phyloP scores from a whole-genome alignment of 2,329 filamentous ascomycete genomes.

The Zalaria sp. region DNA sequence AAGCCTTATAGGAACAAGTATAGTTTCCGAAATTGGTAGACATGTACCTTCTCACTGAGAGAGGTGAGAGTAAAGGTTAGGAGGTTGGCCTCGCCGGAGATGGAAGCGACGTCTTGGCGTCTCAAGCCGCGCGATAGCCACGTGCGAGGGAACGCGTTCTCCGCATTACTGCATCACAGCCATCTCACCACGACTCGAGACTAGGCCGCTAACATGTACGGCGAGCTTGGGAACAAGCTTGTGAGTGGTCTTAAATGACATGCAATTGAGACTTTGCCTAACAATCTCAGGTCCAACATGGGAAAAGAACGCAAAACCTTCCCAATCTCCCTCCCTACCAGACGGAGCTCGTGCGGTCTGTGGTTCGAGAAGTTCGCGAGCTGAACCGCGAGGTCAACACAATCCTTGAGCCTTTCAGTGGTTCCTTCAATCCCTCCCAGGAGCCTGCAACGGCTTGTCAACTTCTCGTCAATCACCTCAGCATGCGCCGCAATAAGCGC shows the following conservation, averaged over 20 bases:
- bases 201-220: conserved; percentile 55
- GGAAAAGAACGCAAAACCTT: conserved; percentile 84
- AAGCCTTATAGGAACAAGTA: too few species aligned
- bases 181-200: too few species aligned
- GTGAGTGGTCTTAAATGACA: conserved; percentile 31
- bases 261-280: conserved; percentile 4
- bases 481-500: conserved; percentile 91
- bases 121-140: too few species aligned
- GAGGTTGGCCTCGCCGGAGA: too few species aligned
- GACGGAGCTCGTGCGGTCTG: conserved; percentile 74
- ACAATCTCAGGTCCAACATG: conserved; percentile 64
- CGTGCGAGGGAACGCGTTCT: too few species aligned
- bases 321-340: conserved; percentile 81
- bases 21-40: too few species aligned
- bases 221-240: conserved; percentile 74
- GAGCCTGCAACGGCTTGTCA: conserved; percentile 78
- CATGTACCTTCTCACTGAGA: too few species aligned
- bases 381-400: conserved; percentile 72
- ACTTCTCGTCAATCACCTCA: conserved; percentile 82
- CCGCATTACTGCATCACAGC: too few species aligned
- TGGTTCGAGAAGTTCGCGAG: conserved; percentile 84
- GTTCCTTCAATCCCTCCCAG: conserved; percentile 68
- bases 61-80: too few species aligned
- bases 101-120: too few species aligned
- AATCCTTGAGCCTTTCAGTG: conserved; percentile 67